Conservation (phyloP, 202 grass and related monocot species). For the Eragrostis tef region DNA sequence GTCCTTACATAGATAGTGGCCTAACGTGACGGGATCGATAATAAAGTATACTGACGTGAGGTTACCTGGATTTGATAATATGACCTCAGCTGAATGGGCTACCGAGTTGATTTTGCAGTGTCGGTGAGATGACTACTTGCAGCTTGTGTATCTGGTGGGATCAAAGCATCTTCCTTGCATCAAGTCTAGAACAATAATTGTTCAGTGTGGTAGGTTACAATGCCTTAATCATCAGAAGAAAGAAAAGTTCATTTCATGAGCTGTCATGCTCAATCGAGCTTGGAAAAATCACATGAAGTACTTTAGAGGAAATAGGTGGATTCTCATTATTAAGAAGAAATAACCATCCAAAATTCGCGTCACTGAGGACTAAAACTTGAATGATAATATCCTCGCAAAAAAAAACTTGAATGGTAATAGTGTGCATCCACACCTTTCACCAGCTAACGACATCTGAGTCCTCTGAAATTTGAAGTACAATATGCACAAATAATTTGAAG, state of each 20-base stretch:
- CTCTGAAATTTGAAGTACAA: no score
- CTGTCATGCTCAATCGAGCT: conserved; percentile 31
- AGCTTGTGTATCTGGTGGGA: conserved; percentile 50
- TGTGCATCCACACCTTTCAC: no score
- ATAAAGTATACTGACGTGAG: conserved; percentile 19
- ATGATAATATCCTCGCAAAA: no score
- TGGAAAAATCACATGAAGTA: conserved; percentile 32
- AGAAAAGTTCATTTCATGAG: conserved; percentile 42
- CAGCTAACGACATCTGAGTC: no score
- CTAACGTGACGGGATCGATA: background rate
- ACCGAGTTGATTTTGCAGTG: conserved; percentile 52
- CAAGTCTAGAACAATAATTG: conserved; percentile 42
- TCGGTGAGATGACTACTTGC: conserved; percentile 60
- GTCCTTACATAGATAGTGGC: background rate
- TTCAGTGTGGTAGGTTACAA: conserved; percentile 41
- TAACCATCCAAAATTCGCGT: background rate
- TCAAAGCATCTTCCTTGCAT: conserved; percentile 51
- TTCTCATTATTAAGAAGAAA: background rate
- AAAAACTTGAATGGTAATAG: no score
- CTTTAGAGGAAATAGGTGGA: no score
- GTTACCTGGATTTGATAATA: conserved; percentile 28
- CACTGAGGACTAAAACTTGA: background rate
- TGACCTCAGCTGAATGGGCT: background rate
- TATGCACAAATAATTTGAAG: no score
- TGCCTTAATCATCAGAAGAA: conserved; percentile 47